A percentile compares a stretch with the other conserved stretches of the same genome.
These are phyloP conservation scores for Rhynchospora pubera DNA, from an alignment of 176 grass and related monocot species.

Conservation along the genomic window DNA sequence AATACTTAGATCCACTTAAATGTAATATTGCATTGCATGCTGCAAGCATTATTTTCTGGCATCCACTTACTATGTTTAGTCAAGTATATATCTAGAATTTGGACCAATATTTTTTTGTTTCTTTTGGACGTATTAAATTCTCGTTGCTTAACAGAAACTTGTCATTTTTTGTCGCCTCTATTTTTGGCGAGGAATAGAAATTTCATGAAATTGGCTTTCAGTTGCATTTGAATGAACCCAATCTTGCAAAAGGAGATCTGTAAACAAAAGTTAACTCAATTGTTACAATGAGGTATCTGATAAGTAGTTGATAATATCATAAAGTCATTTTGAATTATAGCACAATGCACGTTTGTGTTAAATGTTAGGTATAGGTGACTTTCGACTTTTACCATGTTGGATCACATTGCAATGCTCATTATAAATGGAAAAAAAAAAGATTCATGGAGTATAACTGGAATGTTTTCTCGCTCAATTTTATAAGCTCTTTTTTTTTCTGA, in stretches of 20 bases:
- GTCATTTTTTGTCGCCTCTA: background rate
- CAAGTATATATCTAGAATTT: background rate
- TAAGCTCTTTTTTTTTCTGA: no score
- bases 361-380: background rate
- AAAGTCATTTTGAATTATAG: background rate
- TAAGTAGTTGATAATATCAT: background rate
- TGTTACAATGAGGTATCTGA: background rate
- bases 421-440: background rate
- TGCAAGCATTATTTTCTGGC: background rate
- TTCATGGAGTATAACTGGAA: background rate
- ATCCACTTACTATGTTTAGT: background rate
- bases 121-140: background rate
- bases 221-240: background rate
- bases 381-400: background rate
- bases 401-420: background rate
- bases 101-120: background rate
- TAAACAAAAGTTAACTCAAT: background rate
- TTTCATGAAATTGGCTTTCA: background rate
- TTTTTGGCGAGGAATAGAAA: background rate
- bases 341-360: constrained; percentile 3
- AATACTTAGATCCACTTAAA: background rate
- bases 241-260: background rate
- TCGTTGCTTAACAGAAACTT: background rate
- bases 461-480: background rate
- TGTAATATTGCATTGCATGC: background rate